Percentiles rank a stretch among this genome's conserved stretches.
These are phyloP conservation scores for Neospora caninum DNA, from an alignment of 169 alveolate genomes.

Conservation along the genomic window DNA sequence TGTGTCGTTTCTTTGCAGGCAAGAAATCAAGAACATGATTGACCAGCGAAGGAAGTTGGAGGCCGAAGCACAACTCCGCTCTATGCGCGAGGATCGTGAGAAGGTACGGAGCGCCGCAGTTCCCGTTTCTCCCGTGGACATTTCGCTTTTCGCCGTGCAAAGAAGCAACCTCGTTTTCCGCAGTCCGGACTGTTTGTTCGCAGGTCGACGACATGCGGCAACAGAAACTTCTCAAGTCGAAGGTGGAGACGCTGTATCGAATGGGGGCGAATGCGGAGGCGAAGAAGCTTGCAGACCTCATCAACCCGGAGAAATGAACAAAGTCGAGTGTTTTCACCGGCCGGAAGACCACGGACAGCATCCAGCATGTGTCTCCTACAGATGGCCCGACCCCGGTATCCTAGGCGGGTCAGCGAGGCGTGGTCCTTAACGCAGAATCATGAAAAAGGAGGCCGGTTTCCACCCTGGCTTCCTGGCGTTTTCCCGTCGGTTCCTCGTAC, in stretches of 20 bases:
- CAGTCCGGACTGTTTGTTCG: background rate
- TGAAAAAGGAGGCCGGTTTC: too few relatives aligned
- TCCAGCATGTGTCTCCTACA: too few relatives aligned
- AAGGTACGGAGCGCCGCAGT: background rate
- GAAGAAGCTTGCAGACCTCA: conserved; percentile 48
- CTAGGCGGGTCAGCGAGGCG: too few relatives aligned
- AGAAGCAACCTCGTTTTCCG: too few relatives aligned
- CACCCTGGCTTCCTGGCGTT: too few relatives aligned
- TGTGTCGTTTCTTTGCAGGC: background rate
- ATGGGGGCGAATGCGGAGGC: conserved; percentile 59
- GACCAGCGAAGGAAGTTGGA: background rate
- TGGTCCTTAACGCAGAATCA: too few relatives aligned
- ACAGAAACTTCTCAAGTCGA: conserved; percentile 32
- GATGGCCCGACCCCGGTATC: too few relatives aligned
- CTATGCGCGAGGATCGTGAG: conserved; percentile 33
- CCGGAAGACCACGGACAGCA: background rate
- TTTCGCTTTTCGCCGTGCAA: too few relatives aligned
- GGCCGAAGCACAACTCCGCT: background rate
- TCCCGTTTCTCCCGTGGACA: too few relatives aligned
- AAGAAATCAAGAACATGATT: background rate
- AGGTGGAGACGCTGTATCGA: conserved; percentile 51
- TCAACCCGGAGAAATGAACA: conserved; percentile 41
- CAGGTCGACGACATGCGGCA: conserved; percentile 59
- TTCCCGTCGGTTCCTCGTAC: too few relatives aligned
- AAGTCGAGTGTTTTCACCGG: background rate